Percentiles rank a stretch among this genome's conserved stretches.
These are phyloP conservation scores for Isabelozyma pseudorhagii DNA, from an alignment of 805 yeast genomes.

Conservation along the genomic window DNA sequence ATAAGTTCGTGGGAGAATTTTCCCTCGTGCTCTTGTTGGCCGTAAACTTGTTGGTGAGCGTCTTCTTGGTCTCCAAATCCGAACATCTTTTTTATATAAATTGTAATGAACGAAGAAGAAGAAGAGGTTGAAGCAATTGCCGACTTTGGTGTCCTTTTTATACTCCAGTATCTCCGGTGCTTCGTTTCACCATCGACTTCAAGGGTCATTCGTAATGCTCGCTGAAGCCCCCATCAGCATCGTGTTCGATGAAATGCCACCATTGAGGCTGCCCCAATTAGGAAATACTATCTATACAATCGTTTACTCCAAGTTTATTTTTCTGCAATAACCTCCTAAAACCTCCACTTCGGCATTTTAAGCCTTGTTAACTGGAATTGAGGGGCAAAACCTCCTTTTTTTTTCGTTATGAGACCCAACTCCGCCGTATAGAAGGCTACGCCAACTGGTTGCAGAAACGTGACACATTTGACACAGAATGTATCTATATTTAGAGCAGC, in stretches of 20 bases:
- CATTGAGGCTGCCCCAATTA: background rate
- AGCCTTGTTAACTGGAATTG: background rate
- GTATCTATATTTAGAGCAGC: background rate
- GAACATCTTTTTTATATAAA: slow-evolving; percentile 13
- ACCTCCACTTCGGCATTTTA: background rate
- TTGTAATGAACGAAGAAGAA: background rate
- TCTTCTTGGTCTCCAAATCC: slow-evolving; percentile 20
- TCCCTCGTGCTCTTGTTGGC: slow-evolving; percentile 23
- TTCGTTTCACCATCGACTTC: background rate
- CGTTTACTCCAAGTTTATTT: background rate
- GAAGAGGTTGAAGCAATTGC: background rate
- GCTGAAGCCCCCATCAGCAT: too few relatives aligned
- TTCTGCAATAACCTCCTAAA: background rate
- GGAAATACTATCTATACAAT: background rate
- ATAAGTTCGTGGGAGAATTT: slow-evolving; percentile 28
- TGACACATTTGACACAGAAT: background rate
- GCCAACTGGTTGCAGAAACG: too few relatives aligned
- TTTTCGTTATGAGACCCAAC: background rate
- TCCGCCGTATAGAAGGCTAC: background rate
- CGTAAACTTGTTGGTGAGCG: slow-evolving; percentile 24
- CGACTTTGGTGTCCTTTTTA: background rate
- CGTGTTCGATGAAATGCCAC: background rate
- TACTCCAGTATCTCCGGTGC: background rate
- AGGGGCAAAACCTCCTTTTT: background rate
- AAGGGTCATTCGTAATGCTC: too few relatives aligned